Conservation (phyloP, 306 rosid genomes). For the Vigna radiata region DNA sequence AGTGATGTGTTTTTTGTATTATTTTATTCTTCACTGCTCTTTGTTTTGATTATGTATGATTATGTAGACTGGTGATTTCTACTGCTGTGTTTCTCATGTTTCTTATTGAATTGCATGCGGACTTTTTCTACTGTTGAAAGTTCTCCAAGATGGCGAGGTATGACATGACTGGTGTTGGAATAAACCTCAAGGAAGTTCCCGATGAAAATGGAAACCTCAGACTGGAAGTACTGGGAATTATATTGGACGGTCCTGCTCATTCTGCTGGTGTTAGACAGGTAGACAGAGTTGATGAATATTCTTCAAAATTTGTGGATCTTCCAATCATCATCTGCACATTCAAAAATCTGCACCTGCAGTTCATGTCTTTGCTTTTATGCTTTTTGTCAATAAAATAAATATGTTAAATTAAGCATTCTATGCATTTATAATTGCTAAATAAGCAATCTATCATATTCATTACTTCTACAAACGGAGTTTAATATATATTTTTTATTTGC, state of each 20-base stretch:
- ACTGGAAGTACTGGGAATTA: conserved; percentile 77
- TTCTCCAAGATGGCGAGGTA: conserved; percentile 99
- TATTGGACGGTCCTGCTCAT: conserved; percentile 93
- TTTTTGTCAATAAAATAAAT: conserved; percentile 1
- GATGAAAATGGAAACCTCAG: conserved; percentile 71
- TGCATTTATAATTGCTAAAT: neutral
- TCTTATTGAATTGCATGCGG: conserved; percentile 55
- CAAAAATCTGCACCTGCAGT: neutral
- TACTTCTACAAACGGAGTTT: conserved; percentile 20
- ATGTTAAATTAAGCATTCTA: conserved; percentile 9
- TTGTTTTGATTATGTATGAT: conserved; percentile 32
- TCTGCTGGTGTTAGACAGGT: conserved; percentile 97
- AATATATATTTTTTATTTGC: conserved; percentile 15
- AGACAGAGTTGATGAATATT: neutral
- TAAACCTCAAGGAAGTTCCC: conserved; percentile 91
- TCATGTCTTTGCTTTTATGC: neutral
- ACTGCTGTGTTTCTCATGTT: conserved; percentile 43
- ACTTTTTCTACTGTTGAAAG: conserved; percentile 60
- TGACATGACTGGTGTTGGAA: conserved; percentile 98
- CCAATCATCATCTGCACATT: neutral
- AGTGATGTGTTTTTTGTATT: conserved; percentile 16
- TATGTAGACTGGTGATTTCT: neutral
- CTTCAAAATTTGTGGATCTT: neutral
- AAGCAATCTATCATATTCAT: conserved; percentile 14
- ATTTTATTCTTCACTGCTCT: conserved; percentile 4